Base-by-base conservation (phyloP, 371 early-diverging fungal genomes). In the Polyrhizophydium stewartii region DNA sequence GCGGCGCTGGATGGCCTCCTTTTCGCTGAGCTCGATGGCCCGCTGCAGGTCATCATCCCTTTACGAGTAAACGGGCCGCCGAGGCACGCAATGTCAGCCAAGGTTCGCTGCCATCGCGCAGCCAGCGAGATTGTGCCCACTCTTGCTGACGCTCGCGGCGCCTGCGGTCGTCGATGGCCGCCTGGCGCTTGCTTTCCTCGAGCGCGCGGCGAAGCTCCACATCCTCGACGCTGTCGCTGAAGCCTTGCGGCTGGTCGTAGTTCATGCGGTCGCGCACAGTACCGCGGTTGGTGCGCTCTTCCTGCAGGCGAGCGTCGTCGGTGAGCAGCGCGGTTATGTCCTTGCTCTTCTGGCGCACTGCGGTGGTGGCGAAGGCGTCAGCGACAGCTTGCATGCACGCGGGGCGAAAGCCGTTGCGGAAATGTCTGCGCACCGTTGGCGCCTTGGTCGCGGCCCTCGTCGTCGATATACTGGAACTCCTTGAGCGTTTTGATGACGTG, bases 381-480 rank as follows among this genome's bases (percentile, higher is more conserved):
- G 21, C n/a, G 17, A 10, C 35, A 56, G 27, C 56, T 10, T 33
- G 17, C 1, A 31, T 35, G 31, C 22, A 21, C 3, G 19, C 5
- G 46, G 10, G 45, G 38, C n/a, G 40, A 33, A 31, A 27, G 22
- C 16, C 22, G 51, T 45, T 41, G 40, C 9, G 22, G 25, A 43
- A 52, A 35, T 2, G 10, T n/a, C 22, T 50, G 19, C 47, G 60
- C 76, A 89, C 89, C 89, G 71, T 92, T 90, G 1, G 84, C 79
- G 12, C 94, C 96, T 66, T 92, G 91, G 71, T 96, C 98, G 60
- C 82, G 86, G 37, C 93, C 93, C 40, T 87, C 83, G 21, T 96
- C 96, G 70, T 96, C 96, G 43, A 94, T 78, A 72, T 89, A 90
- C 67, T 95, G 95, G 70, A 96, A 98, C 75, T 97, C 97, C 56